phyloP scores from a whole-genome alignment of 148 eudicot species.

The Rheum nobile region DNA sequence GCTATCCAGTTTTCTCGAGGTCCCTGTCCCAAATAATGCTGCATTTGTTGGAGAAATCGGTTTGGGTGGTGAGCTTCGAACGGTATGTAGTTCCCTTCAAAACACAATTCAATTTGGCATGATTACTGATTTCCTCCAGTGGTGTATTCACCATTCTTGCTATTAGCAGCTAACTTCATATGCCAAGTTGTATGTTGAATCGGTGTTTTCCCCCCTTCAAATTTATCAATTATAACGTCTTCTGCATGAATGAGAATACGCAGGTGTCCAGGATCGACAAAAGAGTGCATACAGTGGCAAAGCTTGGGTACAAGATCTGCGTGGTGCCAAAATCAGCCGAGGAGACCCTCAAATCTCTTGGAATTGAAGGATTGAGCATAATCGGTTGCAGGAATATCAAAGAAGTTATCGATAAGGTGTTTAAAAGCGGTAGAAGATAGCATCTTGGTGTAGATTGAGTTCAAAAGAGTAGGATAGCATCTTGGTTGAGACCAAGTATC shows the following conservation, averaged over 20 bases:
- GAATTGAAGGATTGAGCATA: slow-evolving; percentile 31
- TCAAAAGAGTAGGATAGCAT: no score
- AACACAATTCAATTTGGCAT: background rate
- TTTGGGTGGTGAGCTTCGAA: slow-evolving; percentile 89
- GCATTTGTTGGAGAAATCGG: slow-evolving; percentile 98
- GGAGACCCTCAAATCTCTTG: slow-evolving; percentile 34
- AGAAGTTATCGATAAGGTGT: slow-evolving; percentile 62
- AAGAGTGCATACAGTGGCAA: slow-evolving; percentile 60
- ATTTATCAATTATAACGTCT: background rate
- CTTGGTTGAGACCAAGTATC: background rate
- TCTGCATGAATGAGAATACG: background rate
- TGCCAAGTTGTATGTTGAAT: background rate
- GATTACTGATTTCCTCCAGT: background rate
- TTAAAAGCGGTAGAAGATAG: slow-evolving; percentile 13
- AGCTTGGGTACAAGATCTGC: slow-evolving; percentile 79
- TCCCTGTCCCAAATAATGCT: slow-evolving; percentile 55
- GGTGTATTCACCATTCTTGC: background rate
- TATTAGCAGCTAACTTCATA: background rate
- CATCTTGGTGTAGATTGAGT: background rate
- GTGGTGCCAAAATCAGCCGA: slow-evolving; percentile 48
- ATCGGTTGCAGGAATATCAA: slow-evolving; percentile 73
- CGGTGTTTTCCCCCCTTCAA: background rate
- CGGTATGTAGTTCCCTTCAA: slow-evolving; percentile 31
- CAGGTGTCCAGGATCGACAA: slow-evolving; percentile 88
- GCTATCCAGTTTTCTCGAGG: slow-evolving; percentile 65